These are phyloP conservation scores for Hymenoscyphus occultus DNA, from an alignment of 2,329 filamentous ascomycete species.

Conservation along the genomic window DNA sequence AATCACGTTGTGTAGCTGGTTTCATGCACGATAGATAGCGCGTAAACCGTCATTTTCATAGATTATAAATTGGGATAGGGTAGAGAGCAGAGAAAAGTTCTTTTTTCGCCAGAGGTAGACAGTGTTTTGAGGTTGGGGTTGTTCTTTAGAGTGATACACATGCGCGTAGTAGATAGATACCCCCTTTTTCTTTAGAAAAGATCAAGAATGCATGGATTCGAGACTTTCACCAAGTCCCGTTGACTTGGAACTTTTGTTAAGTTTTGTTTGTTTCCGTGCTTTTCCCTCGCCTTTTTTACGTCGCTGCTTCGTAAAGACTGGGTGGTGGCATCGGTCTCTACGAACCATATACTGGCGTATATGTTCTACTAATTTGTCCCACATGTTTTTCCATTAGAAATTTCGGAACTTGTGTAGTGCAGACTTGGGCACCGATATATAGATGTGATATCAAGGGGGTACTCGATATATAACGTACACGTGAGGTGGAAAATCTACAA, in stretches of 20 bases:
- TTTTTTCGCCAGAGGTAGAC: background rate
- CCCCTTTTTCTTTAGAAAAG: background rate
- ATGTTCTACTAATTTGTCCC: too few species aligned
- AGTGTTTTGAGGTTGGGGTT: background rate
- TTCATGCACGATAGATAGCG: background rate
- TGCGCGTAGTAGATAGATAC: background rate
- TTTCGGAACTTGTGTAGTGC: too few species aligned
- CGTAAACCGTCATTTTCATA: background rate
- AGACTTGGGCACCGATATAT: too few species aligned
- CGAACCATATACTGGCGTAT: too few species aligned
- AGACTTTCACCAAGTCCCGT: background rate
- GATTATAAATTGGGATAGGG: background rate
- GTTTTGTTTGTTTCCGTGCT: too few species aligned
- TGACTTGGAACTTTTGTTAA: background rate
- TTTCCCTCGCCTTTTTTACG: too few species aligned
- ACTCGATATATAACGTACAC: too few species aligned
- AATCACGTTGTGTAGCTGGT: background rate
- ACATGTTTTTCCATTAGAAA: too few species aligned
- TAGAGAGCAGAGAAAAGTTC: background rate
- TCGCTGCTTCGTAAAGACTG: too few species aligned
- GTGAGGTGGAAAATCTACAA: too few species aligned
- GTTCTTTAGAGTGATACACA: background rate
- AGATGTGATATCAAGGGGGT: too few species aligned
- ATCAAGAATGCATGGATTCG: background rate
- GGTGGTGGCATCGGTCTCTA: too few species aligned